Base-by-base conservation (phyloP, 2,329 filamentous ascomycete species). In the Leptodontidium sp. region DNA sequence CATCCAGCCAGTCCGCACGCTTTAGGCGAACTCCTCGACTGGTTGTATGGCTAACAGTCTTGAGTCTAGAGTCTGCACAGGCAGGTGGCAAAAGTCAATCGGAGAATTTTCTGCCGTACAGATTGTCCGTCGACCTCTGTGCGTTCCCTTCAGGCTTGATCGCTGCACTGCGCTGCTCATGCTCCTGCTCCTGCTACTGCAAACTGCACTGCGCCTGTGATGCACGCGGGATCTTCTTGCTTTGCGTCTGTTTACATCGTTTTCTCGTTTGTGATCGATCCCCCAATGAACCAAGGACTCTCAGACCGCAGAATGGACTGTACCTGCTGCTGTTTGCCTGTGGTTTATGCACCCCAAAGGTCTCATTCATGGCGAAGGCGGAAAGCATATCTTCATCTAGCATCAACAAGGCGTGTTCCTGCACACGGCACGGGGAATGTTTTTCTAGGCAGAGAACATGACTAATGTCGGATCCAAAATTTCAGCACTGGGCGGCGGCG, bases 71-170 rank as follows among this genome's bases (percentile, higher is more conserved):
- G 55, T 66, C 67, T 68, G 67, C 66, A 68, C 67, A 63, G 65
- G 66, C 70, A 73, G 71, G 68, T 67, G 72, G 63, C 64, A 62
- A 68, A 73, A 73, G 66, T 69, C 73, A 73, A 73, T 74, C 74
- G 74, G 75, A 75, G 74, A 75, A 75, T 75, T 74, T 68, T 62
- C 59, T 45, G 53, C 70, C 68, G 61, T 66, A 70, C 69, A 59
- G 62, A 65, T 68, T 71, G 72, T 70, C 70, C 70, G 68, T 69
- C 70, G 70, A 71, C 70, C 68, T 70, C 72, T 73, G 69, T 74
- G 74, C 74, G 68, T 68, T 70, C 64, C 70, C 67, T 65, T 71
- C 71, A 72, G 68, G 73, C 74, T 71, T 74, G 68, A 72, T 71
- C 69, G 68, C 68, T 73, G 68, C 64, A 12, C 26, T n/a, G 57